These are phyloP conservation scores for Cucumis melo DNA, from an alignment of 306 rosid species.

Conservation along the genomic window DNA sequence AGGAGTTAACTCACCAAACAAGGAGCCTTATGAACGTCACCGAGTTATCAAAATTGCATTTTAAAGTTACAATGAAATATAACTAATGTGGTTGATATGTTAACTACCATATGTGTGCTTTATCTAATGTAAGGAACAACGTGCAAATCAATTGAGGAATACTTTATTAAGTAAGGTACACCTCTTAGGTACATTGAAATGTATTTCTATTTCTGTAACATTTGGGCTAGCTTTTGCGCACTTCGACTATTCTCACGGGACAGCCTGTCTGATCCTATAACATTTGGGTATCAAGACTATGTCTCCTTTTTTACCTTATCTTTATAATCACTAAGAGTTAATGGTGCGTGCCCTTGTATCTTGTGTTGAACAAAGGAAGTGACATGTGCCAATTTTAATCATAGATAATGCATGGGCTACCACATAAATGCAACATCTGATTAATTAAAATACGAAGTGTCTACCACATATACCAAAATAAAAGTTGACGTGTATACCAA, in stretches of 20 bases:
- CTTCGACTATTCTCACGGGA: no score
- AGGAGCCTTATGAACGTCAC: neutral
- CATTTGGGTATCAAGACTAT: no score
- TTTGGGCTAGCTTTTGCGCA: no score
- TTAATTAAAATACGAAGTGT: neutral
- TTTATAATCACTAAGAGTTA: neutral
- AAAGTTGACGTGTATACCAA: neutral
- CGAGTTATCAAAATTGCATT: neutral
- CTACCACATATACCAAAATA: neutral
- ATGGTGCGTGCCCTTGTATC: neutral
- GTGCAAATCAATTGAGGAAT: neutral
- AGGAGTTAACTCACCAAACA: neutral
- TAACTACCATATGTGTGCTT: neutral
- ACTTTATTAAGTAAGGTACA: neutral
- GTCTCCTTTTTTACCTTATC: no score
- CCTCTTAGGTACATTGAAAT: neutral
- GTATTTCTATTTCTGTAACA: neutral
- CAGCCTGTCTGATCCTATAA: no score
- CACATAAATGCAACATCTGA: neutral
- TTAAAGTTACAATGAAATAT: neutral
- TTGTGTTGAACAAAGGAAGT: neutral
- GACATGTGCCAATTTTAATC: neutral
- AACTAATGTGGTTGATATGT: neutral
- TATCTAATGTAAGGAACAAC: neutral
- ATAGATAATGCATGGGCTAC: no score